Conservation (phyloP, 1,284 basidiomycete genomes). For the Cutaneotrichosporon cyanovorans region DNA sequence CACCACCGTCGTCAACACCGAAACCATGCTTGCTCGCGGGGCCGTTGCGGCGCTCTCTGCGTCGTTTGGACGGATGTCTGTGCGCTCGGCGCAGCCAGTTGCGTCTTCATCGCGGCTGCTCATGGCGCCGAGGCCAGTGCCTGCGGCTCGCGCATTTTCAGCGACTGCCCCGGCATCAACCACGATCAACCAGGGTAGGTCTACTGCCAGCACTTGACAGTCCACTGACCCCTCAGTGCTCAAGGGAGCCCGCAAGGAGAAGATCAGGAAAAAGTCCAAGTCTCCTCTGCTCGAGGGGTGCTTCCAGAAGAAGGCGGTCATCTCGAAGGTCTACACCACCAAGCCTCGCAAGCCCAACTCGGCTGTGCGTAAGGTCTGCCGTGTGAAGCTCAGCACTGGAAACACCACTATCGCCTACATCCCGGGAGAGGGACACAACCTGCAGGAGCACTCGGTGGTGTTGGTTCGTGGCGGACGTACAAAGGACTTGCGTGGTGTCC, state of each 20-base stretch:
- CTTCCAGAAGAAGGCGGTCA: constrained; percentile 85
- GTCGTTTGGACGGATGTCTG: constrained; percentile 24
- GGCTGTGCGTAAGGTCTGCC: constrained; percentile 92
- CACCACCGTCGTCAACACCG: background rate
- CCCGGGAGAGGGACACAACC: constrained; percentile 93
- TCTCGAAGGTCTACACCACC: constrained; percentile 69
- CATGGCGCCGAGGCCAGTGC: constrained; percentile 2
- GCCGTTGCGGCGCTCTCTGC: constrained; percentile 22
- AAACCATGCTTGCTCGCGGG: constrained; percentile 14
- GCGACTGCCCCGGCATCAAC: constrained; percentile 53
- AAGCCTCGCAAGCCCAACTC: constrained; percentile 99
- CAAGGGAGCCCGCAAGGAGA: constrained; percentile 41
- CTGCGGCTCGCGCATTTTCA: constrained; percentile 57
- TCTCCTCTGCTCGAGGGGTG: constrained; percentile 69
- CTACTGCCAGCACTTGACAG: background rate
- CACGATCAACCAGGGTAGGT: constrained; percentile 67
- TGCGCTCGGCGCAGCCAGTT: constrained; percentile 20
- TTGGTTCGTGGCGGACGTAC: constrained; percentile 87
- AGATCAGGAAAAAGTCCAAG: constrained; percentile 49
- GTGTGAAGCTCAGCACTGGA: constrained; percentile 86
- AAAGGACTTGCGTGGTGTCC: constrained; percentile 94
- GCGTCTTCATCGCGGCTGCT: constrained; percentile 23
- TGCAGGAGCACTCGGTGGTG: constrained; percentile 97
- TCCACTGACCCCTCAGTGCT: constrained; percentile 4
- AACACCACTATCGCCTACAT: constrained; percentile 90